Percentiles rank a stretch among this genome's conserved stretches.
phyloP scores from a whole-genome alignment of 768 basidiomycete species.

The Rhodotorula paludigena region DNA sequence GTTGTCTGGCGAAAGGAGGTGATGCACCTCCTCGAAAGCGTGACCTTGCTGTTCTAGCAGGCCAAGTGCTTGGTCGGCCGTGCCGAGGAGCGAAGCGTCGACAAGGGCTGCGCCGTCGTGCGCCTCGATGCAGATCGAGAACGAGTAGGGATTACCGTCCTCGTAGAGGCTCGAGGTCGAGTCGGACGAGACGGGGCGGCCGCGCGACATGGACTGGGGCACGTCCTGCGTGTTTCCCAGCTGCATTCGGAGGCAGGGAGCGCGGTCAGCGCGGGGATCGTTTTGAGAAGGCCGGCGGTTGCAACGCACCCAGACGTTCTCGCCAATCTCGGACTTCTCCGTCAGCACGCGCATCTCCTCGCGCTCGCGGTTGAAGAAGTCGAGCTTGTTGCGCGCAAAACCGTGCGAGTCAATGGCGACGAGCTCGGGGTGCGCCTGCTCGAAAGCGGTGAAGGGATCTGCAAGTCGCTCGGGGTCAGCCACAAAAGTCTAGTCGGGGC shows the following conservation, averaged over 20 bases:
- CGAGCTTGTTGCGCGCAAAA: slow-evolving; percentile 50
- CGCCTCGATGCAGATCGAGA: slow-evolving; percentile 82
- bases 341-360: slow-evolving; percentile 88
- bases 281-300: background rate
- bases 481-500: too few relatives aligned
- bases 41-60: slow-evolving; percentile 26
- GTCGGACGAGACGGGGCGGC: slow-evolving; percentile 23
- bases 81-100: background rate
- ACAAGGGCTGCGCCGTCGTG: slow-evolving; percentile 61
- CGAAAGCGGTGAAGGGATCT: slow-evolving; percentile 48
- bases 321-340: slow-evolving; percentile 66
- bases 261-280: background rate
- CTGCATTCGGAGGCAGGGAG: slow-evolving; percentile 42
- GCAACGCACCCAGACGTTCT: slow-evolving; percentile 45
- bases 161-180: slow-evolving; percentile 48
- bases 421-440: slow-evolving; percentile 45
- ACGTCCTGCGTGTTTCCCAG: slow-evolving; percentile 81
- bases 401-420: slow-evolving; percentile 46
- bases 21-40: slow-evolving; percentile 24
- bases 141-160: slow-evolving; percentile 56
- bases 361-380: slow-evolving; percentile 76
- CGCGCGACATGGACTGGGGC: slow-evolving; percentile 50
- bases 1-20: background rate
- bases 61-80: slow-evolving; percentile 13
- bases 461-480: background rate